Evolutionary conservation across 2,329 filamentous ascomycete genomes (phyloP).

Genomic region (Colletotrichum acutatum): DNA sequence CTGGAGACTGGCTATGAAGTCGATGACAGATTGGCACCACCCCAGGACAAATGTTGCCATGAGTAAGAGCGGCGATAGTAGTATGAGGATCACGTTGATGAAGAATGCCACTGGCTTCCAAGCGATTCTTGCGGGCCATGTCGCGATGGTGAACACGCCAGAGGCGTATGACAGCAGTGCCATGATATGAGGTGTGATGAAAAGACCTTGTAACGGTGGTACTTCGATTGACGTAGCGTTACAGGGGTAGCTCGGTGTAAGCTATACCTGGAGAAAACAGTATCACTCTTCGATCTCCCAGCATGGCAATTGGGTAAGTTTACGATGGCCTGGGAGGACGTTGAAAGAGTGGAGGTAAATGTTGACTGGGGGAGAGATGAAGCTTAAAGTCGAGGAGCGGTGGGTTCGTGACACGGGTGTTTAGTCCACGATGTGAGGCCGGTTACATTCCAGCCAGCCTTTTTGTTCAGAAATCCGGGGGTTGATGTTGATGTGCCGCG

Average conservation of each 20-base stretch:
- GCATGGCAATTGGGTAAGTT: neutral
- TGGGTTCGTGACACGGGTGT: constrained; percentile 7
- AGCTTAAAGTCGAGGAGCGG: neutral
- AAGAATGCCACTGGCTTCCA: constrained; percentile 42
- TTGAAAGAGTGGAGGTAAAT: neutral
- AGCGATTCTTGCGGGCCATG: constrained; percentile 45
- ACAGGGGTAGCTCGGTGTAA: constrained; percentile 1
- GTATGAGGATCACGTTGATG: constrained; percentile 41
- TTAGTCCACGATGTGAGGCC: neutral
- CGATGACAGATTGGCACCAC: constrained; percentile 38
- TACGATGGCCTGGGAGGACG: neutral
- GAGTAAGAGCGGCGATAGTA: constrained; percentile 51
- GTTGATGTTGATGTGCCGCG: constrained; percentile 11
- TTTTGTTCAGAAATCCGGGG: neutral
- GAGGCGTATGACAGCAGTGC: constrained; percentile 20
- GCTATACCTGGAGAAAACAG: neutral
- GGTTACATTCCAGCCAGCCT: constrained; percentile 13
- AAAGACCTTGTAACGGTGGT: neutral
- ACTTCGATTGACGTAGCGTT: neutral
- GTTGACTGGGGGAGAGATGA: neutral
- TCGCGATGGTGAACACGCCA: constrained; percentile 35
- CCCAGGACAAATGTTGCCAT: constrained; percentile 43
- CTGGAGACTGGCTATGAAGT: constrained; percentile 48
- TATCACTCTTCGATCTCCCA: neutral
- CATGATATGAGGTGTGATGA: constrained; percentile 6